Evolutionary conservation across 192 early-diverging fungal species (phyloP).

Genomic region (Entomortierella chlamydospora): DNA sequence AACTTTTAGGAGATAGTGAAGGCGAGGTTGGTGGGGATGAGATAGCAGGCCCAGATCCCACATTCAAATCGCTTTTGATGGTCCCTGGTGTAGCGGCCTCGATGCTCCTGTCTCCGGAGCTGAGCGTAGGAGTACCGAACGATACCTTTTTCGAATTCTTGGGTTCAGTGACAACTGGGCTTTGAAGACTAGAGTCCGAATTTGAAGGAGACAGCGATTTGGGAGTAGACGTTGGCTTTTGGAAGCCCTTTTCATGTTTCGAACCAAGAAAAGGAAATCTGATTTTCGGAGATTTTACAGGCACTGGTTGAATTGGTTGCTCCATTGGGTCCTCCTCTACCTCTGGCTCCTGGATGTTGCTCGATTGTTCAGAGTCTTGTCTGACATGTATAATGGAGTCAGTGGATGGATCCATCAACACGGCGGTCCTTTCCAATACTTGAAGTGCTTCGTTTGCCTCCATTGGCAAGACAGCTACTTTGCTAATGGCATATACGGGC

Average conservation of each 20-base stretch:
- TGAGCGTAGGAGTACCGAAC: constrained; percentile 24
- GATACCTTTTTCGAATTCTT: constrained; percentile 16
- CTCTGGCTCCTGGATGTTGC: background rate
- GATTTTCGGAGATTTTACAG: constrained; percentile 31
- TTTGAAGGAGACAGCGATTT: background rate
- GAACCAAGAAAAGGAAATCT: constrained; percentile 29
- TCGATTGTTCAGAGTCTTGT: background rate
- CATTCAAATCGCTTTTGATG: background rate
- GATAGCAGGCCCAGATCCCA: background rate
- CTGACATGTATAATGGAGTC: background rate
- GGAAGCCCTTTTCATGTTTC: constrained; percentile 19
- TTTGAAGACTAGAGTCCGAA: background rate
- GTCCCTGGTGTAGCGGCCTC: background rate
- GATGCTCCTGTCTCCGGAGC: no score
- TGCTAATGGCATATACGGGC: constrained; percentile 55
- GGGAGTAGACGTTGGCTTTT: constrained; percentile 7
- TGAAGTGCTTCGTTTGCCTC: constrained; percentile 32
- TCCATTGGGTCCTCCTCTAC: background rate
- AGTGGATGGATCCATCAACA: constrained; percentile 1
- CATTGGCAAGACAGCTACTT: constrained; percentile 51
- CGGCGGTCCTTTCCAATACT: constrained; percentile 25
- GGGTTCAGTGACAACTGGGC: background rate
- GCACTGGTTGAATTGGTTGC: background rate
- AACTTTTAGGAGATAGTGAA: constrained; percentile 6
- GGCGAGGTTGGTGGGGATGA: background rate